phyloP scores from a whole-genome alignment of 176 grass and related monocot genomes.

The Thalia dealbata region DNA sequence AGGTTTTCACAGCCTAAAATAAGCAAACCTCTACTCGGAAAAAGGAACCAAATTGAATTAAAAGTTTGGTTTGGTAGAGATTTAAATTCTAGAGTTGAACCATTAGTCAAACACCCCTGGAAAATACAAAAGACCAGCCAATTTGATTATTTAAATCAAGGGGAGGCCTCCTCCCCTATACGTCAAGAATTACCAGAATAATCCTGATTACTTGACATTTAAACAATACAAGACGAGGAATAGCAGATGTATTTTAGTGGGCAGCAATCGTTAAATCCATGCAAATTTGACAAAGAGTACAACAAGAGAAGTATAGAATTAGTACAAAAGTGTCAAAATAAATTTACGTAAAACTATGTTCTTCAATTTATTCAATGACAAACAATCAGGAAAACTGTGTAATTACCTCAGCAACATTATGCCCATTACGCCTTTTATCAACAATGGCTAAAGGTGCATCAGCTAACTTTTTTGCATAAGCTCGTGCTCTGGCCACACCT shows the following conservation, averaged over 20 bases:
- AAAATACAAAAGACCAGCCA: no score
- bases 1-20: no score
- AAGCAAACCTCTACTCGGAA: no score
- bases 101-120: no score
- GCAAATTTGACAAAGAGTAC: neutral
- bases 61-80: no score
- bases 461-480: conserved; percentile 69
- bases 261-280: neutral
- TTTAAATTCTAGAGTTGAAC: no score
- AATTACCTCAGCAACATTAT: conserved; percentile 57
- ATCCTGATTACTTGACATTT: neutral
- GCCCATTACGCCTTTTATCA: conserved; percentile 47
- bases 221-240: neutral
- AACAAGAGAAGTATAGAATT: neutral
- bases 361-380: conserved; percentile 14
- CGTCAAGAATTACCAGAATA: neutral
- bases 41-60: no score
- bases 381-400: neutral
- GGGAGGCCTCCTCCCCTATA: no score
- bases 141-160: no score
- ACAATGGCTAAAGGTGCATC: conserved; percentile 75
- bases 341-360: conserved; percentile 1
- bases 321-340: neutral
- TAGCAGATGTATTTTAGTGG: neutral
- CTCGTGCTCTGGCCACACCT: conserved; percentile 58